These are phyloP conservation scores for Phytophthora idaei DNA, from an alignment of 352 stramenopile genomes.

Conservation along the genomic window DNA sequence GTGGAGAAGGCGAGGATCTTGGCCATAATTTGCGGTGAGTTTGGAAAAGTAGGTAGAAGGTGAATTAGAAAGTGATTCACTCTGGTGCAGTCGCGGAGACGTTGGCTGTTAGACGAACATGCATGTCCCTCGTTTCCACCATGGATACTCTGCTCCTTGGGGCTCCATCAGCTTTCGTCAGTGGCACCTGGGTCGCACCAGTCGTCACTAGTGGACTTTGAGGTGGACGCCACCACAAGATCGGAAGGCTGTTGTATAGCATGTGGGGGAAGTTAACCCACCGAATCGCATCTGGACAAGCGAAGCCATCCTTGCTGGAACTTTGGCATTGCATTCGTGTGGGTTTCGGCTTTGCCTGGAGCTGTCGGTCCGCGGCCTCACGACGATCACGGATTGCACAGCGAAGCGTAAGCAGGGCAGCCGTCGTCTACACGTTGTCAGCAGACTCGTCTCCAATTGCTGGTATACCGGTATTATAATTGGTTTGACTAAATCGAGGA, in stretches of 20 bases:
- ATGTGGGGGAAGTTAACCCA: conserved; percentile 8
- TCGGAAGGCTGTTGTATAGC: conserved; percentile 12
- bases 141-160: neutral
- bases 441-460: conserved; percentile 9
- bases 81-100: neutral
- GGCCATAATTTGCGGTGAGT: conserved; percentile 5
- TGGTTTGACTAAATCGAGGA: too few relatives aligned
- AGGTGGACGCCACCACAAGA: conserved; percentile 19
- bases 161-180: conserved; percentile 17
- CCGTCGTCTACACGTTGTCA: conserved; percentile 4
- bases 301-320: neutral
- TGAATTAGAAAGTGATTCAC: conserved; percentile 23
- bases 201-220: neutral
- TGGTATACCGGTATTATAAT: neutral
- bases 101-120: neutral
- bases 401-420: neutral
- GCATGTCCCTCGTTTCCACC: neutral
- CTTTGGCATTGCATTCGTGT: neutral
- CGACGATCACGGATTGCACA: neutral
- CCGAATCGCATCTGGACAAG: neutral
- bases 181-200: conserved; percentile 11
- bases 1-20: conserved; percentile 5
- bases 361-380: neutral
- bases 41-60: neutral
- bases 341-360: neutral